Evolutionary conservation across 768 basidiomycete genomes (phyloP), one percentile per base, ranked within the genome.

Genomic region (Pleurotus giganteus): DNA sequence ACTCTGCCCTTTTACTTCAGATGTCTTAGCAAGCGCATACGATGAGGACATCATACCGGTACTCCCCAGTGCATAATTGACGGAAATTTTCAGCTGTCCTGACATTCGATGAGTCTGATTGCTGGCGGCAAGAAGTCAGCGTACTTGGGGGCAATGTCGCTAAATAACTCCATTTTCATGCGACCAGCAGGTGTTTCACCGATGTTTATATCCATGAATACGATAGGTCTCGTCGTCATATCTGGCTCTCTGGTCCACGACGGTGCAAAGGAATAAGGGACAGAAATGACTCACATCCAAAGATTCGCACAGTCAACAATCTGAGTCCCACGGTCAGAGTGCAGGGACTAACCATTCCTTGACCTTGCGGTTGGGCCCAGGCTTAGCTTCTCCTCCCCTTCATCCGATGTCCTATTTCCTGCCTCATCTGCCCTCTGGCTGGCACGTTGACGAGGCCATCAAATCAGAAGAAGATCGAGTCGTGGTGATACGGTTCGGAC

Each of bases 371-470:
- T n/a, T n/a, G 43, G 11, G 19, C 32, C 47, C 27, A 4, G 15
- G 13, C 21, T 13, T 27, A 7, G 29, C 13, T 17, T 15, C 28
- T 4, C 21, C 41, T 15, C 27, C 26, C 19, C 27, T 26, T 13
- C 44, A n/a, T 12, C 24, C n/a, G 53, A 94, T 94, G 91, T 93
- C 91, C 12, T 94, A 93, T 70, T 92, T 93, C 66, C 82, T 94
- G 11, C 89, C 91, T 0, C 91, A 94, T 63, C 78, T 94, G 3
- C 89, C 88, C 0, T 91, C 90, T 62, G 92, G 94, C 34, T 98
- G 96, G 96, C 97, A 99, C 67, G 97, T 99, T 57, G 97, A 99
- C 66, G 95, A 98, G 68, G 94, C 97, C 6, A 98, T 99, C 71
- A 92, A 97, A 61, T 95, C 93, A 0, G 97, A 99, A 70, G 97